phyloP scores from a whole-genome alignment of 495 filamentous ascomycete genomes.

The Xylaria castorea region DNA sequence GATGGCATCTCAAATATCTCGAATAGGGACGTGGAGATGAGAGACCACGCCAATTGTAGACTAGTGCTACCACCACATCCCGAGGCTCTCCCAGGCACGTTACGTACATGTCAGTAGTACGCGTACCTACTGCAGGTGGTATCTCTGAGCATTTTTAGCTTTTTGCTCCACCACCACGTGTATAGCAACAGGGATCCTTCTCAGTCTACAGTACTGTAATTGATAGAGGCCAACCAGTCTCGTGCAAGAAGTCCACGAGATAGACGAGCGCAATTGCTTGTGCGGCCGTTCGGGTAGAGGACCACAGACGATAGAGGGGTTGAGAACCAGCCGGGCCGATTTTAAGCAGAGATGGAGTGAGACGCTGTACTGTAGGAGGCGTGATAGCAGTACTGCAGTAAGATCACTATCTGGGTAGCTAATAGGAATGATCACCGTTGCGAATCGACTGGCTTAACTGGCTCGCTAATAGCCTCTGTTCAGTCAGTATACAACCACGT shows the following conservation, averaged over 20 bases:
- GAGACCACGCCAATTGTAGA: neutral
- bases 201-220: neutral
- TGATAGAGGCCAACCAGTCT: neutral
- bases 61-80: neutral
- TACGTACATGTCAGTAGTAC: neutral
- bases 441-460: neutral
- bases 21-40: neutral
- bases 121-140: slow-evolving; percentile 7
- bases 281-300: neutral
- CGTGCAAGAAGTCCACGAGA: neutral
- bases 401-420: neutral
- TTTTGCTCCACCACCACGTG: slow-evolving; percentile 6
- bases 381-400: neutral
- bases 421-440: neutral
- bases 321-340: neutral
- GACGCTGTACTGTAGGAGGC: neutral
- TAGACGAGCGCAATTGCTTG: neutral
- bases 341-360: neutral
- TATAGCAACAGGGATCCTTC: neutral
- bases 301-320: neutral
- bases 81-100: neutral
- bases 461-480: neutral
- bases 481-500: neutral
- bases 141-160: neutral
- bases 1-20: slow-evolving; percentile 8